Evolutionary conservation across 352 stramenopile species (phyloP).

Genomic region (Pilasporangium apinafurcum): DNA sequence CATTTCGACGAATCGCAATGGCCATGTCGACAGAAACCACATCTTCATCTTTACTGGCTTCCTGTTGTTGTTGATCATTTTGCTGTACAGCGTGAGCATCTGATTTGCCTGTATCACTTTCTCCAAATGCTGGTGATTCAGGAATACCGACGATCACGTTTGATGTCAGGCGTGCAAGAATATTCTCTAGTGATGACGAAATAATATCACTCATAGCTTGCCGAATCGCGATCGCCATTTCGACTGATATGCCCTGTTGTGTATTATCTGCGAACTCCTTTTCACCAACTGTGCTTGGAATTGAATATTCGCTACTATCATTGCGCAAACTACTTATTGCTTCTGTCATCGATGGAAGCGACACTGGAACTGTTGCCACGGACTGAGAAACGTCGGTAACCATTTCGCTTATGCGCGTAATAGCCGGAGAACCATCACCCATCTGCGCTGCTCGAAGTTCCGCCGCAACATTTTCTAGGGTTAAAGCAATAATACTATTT

Average conservation of each 20-base stretch:
- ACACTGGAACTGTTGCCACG: conserved; percentile 1
- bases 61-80: no score
- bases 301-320: no score
- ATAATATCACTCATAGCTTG: conserved; percentile 27
- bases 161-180: conserved; percentile 10
- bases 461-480: conserved; percentile 19
- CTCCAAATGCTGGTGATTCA: background rate
- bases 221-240: conserved; percentile 32
- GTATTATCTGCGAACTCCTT: background rate
- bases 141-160: background rate
- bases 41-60: background rate
- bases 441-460: conserved; percentile 10
- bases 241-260: conserved; percentile 12
- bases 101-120: background rate
- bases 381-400: no score
- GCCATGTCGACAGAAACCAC: conserved; percentile 4
- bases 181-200: conserved; percentile 22
- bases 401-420: no score
- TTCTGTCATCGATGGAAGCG: conserved; percentile 1
- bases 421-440: no score
- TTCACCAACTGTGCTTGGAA: no score
- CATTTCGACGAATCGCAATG: conserved; percentile 3
- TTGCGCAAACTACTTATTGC: no score
- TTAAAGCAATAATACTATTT: conserved; percentile 27
- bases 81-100: background rate